Conservation (phyloP, 2,329 filamentous ascomycete species). For the Diaporthe helianthi region DNA sequence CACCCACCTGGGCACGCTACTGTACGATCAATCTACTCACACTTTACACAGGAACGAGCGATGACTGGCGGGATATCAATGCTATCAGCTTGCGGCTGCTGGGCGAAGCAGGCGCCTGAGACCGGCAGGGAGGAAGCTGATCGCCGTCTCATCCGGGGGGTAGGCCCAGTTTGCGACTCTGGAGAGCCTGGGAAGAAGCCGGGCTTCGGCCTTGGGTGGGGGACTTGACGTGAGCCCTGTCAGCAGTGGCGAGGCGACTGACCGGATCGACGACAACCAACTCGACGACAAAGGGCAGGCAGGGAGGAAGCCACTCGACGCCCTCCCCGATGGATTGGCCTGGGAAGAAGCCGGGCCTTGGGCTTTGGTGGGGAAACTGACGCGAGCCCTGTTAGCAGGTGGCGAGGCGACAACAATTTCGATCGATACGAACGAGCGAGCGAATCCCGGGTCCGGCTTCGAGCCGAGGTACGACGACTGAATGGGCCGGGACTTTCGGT, state of each 20-base stretch:
- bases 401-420: background rate
- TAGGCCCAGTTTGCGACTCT: background rate
- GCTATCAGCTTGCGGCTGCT: background rate
- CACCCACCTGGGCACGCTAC: background rate
- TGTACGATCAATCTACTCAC: too few species aligned
- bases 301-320: conserved; percentile 6
- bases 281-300: background rate
- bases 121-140: conserved; percentile 4
- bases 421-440: background rate
- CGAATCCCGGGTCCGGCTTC: background rate
- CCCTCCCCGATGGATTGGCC: background rate
- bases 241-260: background rate
- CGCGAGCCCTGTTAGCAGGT: conserved; percentile 2
- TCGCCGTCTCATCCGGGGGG: background rate
- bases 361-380: background rate
- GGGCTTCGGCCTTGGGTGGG: background rate
- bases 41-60: background rate
- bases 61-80: background rate
- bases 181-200: conserved; percentile 1
- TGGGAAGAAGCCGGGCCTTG: background rate
- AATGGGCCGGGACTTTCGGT: background rate
- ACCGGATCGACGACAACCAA: background rate
- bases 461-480: conserved; percentile 12
- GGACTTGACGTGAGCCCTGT: conserved; percentile 2
- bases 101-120: background rate